Evolutionary conservation across 2,329 filamentous ascomycete genomes (phyloP).

Genomic region (Aspergillus nomiae): DNA sequence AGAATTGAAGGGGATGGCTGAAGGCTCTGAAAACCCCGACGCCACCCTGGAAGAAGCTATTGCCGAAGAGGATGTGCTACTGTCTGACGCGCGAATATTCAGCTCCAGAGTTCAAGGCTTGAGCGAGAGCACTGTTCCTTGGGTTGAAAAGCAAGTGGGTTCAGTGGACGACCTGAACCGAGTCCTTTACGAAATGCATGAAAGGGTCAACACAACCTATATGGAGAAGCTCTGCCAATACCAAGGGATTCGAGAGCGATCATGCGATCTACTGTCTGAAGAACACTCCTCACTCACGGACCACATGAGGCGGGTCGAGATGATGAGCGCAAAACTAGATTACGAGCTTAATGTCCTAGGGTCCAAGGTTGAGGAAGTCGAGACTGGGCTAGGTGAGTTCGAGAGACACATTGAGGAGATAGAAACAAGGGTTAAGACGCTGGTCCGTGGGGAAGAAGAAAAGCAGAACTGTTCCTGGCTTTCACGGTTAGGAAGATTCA

Average conservation of each 20-base stretch:
- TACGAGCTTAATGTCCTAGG: slow-evolving; percentile 85
- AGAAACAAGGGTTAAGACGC: slow-evolving; percentile 63
- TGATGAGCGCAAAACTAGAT: slow-evolving; percentile 80
- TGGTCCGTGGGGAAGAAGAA: slow-evolving; percentile 64
- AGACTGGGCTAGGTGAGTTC: slow-evolving; percentile 78
- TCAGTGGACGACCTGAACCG: slow-evolving; percentile 62
- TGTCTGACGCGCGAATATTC: slow-evolving; percentile 39
- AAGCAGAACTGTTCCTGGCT: slow-evolving; percentile 65
- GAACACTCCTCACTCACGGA: slow-evolving; percentile 71
- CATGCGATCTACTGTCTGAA: slow-evolving; percentile 68
- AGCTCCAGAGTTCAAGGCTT: slow-evolving; percentile 40
- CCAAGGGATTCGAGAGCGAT: slow-evolving; percentile 66
- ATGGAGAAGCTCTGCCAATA: slow-evolving; percentile 71
- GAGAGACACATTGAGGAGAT: slow-evolving; percentile 74
- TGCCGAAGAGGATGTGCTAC: slow-evolving; percentile 41
- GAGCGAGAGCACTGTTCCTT: slow-evolving; percentile 40
- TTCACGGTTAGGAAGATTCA: slow-evolving; percentile 51
- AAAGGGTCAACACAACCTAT: slow-evolving; percentile 68
- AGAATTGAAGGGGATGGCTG: slow-evolving; percentile 24
- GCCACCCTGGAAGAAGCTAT: slow-evolving; percentile 44
- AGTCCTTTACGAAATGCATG: slow-evolving; percentile 63
- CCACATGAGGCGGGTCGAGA: slow-evolving; percentile 75
- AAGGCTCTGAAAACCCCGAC: slow-evolving; percentile 38
- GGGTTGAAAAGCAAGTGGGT: slow-evolving; percentile 46
- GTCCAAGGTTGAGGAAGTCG: slow-evolving; percentile 81